A percentile compares a stretch with the other conserved stretches of the same genome.
These are phyloP conservation scores for Boletus tylopilopsis DNA, from an alignment of 768 basidiomycete genomes.

Conservation along the genomic window DNA sequence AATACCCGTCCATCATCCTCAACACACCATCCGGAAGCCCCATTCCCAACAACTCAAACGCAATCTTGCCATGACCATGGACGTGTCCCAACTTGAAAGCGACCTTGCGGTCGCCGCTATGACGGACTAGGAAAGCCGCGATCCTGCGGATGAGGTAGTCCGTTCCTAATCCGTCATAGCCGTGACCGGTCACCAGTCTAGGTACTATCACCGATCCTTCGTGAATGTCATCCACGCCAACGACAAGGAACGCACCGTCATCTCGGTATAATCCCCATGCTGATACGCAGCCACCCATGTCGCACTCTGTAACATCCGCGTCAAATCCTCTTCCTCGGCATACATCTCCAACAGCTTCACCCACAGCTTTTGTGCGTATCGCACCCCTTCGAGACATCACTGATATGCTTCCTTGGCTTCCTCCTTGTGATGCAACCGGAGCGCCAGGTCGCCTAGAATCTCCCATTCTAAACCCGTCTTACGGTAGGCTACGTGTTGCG, in stretches of 20 bases:
- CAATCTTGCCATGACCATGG: constrained; percentile 92
- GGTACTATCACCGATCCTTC: constrained; percentile 46
- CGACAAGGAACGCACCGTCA: constrained; percentile 54
- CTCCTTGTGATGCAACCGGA: constrained; percentile 94
- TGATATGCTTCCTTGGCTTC: constrained; percentile 98
- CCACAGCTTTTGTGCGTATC: constrained; percentile 93
- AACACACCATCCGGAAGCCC: constrained; percentile 85
- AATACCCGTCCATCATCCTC: constrained; percentile 90
- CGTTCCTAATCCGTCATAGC: too few species aligned
- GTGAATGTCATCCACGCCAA: too few species aligned
- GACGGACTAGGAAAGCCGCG: too few species aligned
- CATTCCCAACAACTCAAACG: constrained; percentile 91
- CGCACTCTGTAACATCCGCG: constrained; percentile 84
- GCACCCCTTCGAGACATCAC: constrained; percentile 80
- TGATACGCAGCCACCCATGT: constrained; percentile 93
- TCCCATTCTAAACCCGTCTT: constrained; percentile 99
- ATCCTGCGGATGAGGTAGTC: too few species aligned
- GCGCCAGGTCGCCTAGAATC: constrained; percentile 90
- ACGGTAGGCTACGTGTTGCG: constrained; percentile 95
- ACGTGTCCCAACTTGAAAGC: constrained; percentile 92
- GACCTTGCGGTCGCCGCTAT: constrained; percentile 85
- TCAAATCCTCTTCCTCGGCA: constrained; percentile 94
- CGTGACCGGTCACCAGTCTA: too few species aligned
- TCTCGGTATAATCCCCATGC: constrained; percentile 85
- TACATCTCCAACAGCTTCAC: constrained; percentile 92